Conservation (phyloP, 2,329 filamentous ascomycete species). For the Neonectria sp. region DNA sequence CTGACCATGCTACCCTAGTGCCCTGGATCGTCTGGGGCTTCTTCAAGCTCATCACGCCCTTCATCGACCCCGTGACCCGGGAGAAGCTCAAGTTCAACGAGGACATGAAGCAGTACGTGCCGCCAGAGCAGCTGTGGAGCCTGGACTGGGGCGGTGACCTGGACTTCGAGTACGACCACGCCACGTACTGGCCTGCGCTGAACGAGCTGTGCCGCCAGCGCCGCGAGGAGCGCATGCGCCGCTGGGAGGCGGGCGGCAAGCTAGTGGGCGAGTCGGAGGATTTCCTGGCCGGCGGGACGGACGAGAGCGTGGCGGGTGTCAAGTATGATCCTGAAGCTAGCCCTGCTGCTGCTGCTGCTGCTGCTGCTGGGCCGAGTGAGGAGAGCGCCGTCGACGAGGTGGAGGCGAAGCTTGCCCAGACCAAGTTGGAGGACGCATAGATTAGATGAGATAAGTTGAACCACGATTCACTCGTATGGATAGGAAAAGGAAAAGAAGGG, state of each 20-base stretch:
- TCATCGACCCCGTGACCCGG: slow-evolving; percentile 94
- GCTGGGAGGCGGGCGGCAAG: slow-evolving; percentile 88
- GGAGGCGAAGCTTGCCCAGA: slow-evolving; percentile 48
- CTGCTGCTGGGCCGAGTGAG: slow-evolving; percentile 10
- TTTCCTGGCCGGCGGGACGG: slow-evolving; percentile 79
- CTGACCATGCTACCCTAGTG: slow-evolving; percentile 65
- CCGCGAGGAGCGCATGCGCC: slow-evolving; percentile 72
- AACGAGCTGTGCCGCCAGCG: slow-evolving; percentile 78
- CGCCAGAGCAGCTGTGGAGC: slow-evolving; percentile 85
- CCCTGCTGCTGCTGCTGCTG: slow-evolving; percentile 5
- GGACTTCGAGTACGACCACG: slow-evolving; percentile 93
- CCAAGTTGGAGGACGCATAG: slow-evolving; percentile 46
- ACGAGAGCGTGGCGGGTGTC: slow-evolving; percentile 53
- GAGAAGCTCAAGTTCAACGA: slow-evolving; percentile 99
- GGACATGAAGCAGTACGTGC: slow-evolving; percentile 86
- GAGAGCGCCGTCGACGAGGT: slow-evolving; percentile 40
- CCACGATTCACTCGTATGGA: not conserved
- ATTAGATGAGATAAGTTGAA: slow-evolving; percentile 21
- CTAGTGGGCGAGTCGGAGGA: slow-evolving; percentile 88
- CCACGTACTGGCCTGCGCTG: slow-evolving; percentile 89
- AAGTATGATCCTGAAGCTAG: slow-evolving; percentile 43
- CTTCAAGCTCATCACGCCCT: slow-evolving; percentile 95
- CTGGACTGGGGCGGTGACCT: slow-evolving; percentile 82
- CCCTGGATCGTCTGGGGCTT: slow-evolving; percentile 94
- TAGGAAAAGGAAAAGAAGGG: not conserved